Evolutionary conservation across 2,329 filamentous ascomycete genomes (phyloP), one percentile per base, ranked within the genome.

Genomic region (Parafenestella ontariensis): DNA sequence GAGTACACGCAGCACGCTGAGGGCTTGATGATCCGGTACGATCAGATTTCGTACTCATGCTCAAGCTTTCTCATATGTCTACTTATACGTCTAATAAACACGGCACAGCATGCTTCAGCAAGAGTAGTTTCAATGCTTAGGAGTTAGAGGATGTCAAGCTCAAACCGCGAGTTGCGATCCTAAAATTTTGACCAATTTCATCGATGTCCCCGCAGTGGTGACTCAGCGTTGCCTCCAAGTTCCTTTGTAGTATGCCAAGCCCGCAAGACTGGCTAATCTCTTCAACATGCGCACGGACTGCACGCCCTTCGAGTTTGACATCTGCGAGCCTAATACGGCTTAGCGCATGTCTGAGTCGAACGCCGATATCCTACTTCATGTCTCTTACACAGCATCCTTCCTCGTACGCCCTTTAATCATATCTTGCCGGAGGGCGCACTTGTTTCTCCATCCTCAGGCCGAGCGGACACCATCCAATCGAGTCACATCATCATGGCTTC

Each of bases 401-500:
- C 31, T 49, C 46, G 40, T 49, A 20, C 53, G 34, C 59, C 52
- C 23, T 54, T 52, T 59, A 29, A 54, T 49, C 39, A 54, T 31
- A 46, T 37, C 44, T 41, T 44, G 23, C 48, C 39, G 33, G 55
- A 61, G 64, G 66, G 59, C 55, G 61, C 56, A 40, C 48, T 65
- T 60, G 52, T 59, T 46, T 49, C 50, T 43, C 21, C 15, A 37
- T 33, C 26, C 24, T 21, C 39, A 26, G 44, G 31, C 49, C 33
- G 10, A 42, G 26, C 29, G 42, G 43, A 24, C 23, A 23, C 17
- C 48, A 24, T 36, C 24, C 48, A 41, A 37, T 42, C 45, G 33
- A 18, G 36, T 43, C 26, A 46, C 31, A 40, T 46, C 57, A 61
- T 33, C 47, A 74, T 74, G 71, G 62, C 62, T 56, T 62, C 61